Evolutionary conservation across 208 protist genomes (phyloP), one percentile per base, ranked within the genome.

Genomic region (Tritrichomonas foetus): DNA sequence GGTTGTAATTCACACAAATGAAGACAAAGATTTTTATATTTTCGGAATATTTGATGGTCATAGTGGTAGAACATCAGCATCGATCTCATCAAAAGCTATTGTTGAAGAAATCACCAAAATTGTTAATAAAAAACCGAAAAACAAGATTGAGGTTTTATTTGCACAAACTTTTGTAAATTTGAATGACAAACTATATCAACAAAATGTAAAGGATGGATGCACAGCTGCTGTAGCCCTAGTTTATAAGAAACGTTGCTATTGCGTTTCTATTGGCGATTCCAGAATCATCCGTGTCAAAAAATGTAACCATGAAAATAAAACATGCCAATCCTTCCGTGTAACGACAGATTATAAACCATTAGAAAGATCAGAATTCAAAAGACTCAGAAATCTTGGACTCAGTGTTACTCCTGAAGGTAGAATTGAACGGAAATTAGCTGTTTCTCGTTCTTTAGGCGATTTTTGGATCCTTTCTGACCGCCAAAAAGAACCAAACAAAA

Each of bases 41-140:
- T 82, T 82, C 22, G 74, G n/a, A 1, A 14, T 82, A 50, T 82
- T 82, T 41, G 74, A 82, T 82, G 74, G 74, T 20, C 74, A 82
- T 44, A 82, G 41, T 47, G 74, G 74, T 50, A 14, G 5, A 20
- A 8, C 5, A 11, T 25, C 74, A 13, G 74, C 74, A 53, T n/a
- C n/a, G n/a, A n/a, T n/a, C n/a, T n/a, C n/a, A n/a, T n/a, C n/a
- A n/a, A n/a, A n/a, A n/a, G n/a, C n/a, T n/a, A n/a, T 11, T 11
- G n/a, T n/a, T n/a, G n/a, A n/a, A n/a, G 41, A 82, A 1, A n/a
- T 82, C 50, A 20, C 41, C 5, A 3, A 82, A 30, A n/a, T 1
- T 47, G n/a, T 50, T 82, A 9, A 33, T 11, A 20, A 49, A 14
- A n/a, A n/a, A n/a, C n/a, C n/a, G n/a, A n/a, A n/a, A n/a, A n/a